Conservation (phyloP, 495 filamentous ascomycete species). For the Jackrogersella minutella region DNA sequence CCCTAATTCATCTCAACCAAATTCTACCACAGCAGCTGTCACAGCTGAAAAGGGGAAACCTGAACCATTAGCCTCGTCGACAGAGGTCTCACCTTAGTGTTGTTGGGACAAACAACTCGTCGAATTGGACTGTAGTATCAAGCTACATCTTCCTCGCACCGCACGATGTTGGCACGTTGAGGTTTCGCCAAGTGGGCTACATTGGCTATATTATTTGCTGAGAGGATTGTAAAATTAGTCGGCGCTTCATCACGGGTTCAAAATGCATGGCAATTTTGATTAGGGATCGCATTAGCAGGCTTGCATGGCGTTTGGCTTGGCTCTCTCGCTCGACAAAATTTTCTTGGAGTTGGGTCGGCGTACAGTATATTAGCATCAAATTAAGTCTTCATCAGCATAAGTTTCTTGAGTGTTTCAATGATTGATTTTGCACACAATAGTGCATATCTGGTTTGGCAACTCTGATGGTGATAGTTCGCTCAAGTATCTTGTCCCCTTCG, state of each 20-base stretch:
- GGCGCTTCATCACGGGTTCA: constrained; percentile 14
- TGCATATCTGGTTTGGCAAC: not conserved
- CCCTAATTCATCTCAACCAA: not conserved
- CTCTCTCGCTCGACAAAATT: constrained; percentile 9
- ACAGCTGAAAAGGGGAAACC: not conserved
- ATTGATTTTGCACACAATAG: not conserved
- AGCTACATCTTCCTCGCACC: constrained; percentile 4
- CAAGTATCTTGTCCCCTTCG: no score
- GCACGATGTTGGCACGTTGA: constrained; percentile 1
- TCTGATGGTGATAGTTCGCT: not conserved
- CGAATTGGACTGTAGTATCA: constrained; percentile 12
- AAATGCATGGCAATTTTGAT: constrained; percentile 36
- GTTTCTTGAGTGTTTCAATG: constrained; percentile 12
- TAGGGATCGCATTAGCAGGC: constrained; percentile 21
- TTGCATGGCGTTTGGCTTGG: constrained; percentile 34
- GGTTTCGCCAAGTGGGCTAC: constrained; percentile 4
- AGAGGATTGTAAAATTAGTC: constrained; percentile 29
- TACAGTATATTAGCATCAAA: constrained; percentile 26
- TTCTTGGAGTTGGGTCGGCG: not conserved
- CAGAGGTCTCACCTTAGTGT: constrained; percentile 23
- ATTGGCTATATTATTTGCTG: constrained; percentile 12
- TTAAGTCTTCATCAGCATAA: constrained; percentile 23
- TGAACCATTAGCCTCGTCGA: constrained; percentile 9
- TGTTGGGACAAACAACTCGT: constrained; percentile 11
- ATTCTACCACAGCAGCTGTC: not conserved